Evolutionary conservation across 2,329 filamentous ascomycete genomes (phyloP).

Genomic region (Xylariaceae sp.): DNA sequence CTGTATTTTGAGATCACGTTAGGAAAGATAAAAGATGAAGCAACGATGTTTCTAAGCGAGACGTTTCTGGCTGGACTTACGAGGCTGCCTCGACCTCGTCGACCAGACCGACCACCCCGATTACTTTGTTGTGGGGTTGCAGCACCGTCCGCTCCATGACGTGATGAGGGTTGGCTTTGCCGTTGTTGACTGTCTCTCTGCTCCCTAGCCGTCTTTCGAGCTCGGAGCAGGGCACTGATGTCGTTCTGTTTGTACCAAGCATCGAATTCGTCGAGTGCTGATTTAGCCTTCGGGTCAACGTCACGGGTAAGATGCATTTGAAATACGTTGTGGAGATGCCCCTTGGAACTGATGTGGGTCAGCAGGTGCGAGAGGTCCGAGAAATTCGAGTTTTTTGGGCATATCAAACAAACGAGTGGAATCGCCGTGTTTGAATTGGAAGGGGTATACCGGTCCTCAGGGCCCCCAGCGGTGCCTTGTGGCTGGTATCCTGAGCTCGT

Average conservation of each 20-base stretch:
- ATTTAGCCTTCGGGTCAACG: slow-evolving; percentile 60
- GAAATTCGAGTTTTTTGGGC: slow-evolving; percentile 73
- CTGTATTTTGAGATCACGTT: not conserved
- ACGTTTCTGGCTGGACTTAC: slow-evolving; percentile 18
- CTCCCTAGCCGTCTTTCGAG: slow-evolving; percentile 72
- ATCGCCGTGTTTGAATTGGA: slow-evolving; percentile 39
- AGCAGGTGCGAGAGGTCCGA: slow-evolving; percentile 89
- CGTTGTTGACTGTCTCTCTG: slow-evolving; percentile 46
- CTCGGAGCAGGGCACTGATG: slow-evolving; percentile 69
- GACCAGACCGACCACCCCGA: slow-evolving; percentile 16
- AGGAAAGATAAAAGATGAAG: not conserved
- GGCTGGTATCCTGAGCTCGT: slow-evolving; percentile 13
- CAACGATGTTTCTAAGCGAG: no score
- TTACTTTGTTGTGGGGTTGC: slow-evolving; percentile 15
- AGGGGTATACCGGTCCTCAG: not conserved
- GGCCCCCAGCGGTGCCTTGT: slow-evolving; percentile 5
- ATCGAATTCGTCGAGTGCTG: slow-evolving; percentile 64
- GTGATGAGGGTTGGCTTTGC: slow-evolving; percentile 23
- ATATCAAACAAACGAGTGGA: slow-evolving; percentile 76
- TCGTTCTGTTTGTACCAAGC: slow-evolving; percentile 71
- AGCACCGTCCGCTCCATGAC: slow-evolving; percentile 28
- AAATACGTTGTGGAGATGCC: slow-evolving; percentile 81
- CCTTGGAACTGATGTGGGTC: slow-evolving; percentile 88
- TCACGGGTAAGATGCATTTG: slow-evolving; percentile 70
- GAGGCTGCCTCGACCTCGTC: slow-evolving; percentile 20